Evolutionary conservation across 805 yeast species (phyloP).

Genomic region (Nakazawaea populi): DNA sequence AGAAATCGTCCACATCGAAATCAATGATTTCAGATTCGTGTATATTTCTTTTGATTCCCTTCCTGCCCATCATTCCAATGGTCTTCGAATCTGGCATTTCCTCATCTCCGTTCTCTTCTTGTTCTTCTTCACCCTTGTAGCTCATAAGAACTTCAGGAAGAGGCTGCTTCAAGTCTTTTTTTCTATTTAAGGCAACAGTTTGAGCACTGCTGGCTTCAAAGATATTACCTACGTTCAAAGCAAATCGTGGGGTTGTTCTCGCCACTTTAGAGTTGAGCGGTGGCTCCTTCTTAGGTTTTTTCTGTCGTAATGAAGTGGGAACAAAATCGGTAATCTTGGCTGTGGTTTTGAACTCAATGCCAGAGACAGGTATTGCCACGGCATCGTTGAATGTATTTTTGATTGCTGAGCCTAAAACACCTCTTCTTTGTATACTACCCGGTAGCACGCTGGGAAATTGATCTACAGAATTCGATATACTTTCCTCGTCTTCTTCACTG

Average conservation of each 20-base stretch:
- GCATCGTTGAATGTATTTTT: constrained; percentile 20
- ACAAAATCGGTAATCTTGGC: constrained; percentile 14
- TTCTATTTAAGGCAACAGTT: not conserved
- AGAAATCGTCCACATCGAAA: constrained; percentile 31
- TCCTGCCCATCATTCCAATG: no score
- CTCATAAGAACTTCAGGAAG: not conserved
- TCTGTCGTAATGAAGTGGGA: constrained; percentile 12
- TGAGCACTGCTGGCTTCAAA: not conserved
- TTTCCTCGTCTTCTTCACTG: constrained; percentile 1
- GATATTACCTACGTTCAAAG: not conserved
- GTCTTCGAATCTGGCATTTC: not conserved
- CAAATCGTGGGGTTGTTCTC: not conserved
- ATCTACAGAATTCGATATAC: no score
- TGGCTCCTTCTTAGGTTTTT: not conserved
- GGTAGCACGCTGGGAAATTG: not conserved
- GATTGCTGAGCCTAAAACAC: constrained; percentile 17
- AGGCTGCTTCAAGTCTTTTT: not conserved
- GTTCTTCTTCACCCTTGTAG: not conserved
- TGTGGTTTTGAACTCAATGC: constrained; percentile 10
- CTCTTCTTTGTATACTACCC: not conserved
- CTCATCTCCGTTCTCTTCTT: not conserved
- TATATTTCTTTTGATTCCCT: constrained; percentile 5
- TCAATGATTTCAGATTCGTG: constrained; percentile 25
- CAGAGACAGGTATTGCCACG: constrained; percentile 4
- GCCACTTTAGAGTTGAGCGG: not conserved